Conservation (phyloP, 1,139 yeast species). For the Pneumocystis wakefieldiae region DNA sequence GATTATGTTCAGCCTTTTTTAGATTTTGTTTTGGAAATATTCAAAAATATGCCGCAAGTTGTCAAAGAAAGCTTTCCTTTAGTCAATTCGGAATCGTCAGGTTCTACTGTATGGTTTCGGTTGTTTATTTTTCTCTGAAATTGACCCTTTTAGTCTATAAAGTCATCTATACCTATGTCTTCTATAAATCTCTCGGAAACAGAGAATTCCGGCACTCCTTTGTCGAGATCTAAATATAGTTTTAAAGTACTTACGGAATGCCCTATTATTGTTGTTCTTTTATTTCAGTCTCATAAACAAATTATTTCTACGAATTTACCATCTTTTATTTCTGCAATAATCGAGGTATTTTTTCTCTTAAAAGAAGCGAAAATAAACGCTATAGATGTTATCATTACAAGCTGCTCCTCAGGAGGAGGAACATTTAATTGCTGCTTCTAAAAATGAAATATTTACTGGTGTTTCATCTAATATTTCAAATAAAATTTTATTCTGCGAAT, state of each 20-base stretch:
- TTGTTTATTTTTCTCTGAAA: background rate
- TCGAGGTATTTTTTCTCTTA: slow-evolving; percentile 26
- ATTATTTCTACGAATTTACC: slow-evolving; percentile 61
- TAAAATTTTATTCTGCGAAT: slow-evolving; percentile 72
- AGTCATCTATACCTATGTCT: slow-evolving; percentile 29
- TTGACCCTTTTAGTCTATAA: slow-evolving; percentile 13
- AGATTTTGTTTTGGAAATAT: slow-evolving; percentile 58
- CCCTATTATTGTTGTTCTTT: slow-evolving; percentile 88
- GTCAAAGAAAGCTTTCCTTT: slow-evolving; percentile 48
- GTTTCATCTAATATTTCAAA: slow-evolving; percentile 57
- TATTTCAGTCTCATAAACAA: slow-evolving; percentile 74
- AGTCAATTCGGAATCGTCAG: background rate
- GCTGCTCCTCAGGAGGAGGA: slow-evolving; percentile 62
- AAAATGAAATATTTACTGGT: slow-evolving; percentile 39
- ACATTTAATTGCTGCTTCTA: slow-evolving; percentile 43
- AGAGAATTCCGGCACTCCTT: slow-evolving; percentile 27
- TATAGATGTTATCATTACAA: slow-evolving; percentile 47
- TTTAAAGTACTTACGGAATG: slow-evolving; percentile 91
- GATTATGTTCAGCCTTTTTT: slow-evolving; percentile 72
- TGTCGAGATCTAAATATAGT: slow-evolving; percentile 52
- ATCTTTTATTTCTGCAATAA: slow-evolving; percentile 64
- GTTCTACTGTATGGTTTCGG: background rate
- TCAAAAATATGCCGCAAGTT: slow-evolving; percentile 64
- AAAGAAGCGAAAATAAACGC: too few species aligned
- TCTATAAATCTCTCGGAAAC: slow-evolving; percentile 27